phyloP scores from a whole-genome alignment of 1,284 basidiomycete species.

The Ceratobasidium sp. region DNA sequence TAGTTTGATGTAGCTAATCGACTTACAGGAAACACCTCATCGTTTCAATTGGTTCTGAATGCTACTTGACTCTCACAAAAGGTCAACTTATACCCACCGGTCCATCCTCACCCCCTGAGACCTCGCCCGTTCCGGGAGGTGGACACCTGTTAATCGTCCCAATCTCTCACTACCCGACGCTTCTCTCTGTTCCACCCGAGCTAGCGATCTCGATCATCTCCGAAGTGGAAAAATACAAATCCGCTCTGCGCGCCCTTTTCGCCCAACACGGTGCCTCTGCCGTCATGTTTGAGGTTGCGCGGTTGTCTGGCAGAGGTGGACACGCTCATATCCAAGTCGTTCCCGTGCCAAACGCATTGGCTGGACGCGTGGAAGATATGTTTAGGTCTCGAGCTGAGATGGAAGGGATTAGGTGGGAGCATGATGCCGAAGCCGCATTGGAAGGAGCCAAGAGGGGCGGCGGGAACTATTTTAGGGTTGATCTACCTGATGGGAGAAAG shows the following conservation, averaged over 20 bases:
- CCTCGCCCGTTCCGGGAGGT: conserved; percentile 78
- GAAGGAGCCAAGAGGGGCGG: conserved; percentile 56
- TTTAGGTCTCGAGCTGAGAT: conserved; percentile 73
- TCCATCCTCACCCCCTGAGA: conserved; percentile 53
- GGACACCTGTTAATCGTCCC: conserved; percentile 92
- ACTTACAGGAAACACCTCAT: conserved; percentile 87
- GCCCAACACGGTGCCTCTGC: conserved; percentile 71
- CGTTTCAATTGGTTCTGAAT: conserved; percentile 88
- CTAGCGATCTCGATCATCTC: conserved; percentile 75
- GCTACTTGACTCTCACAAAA: conserved; percentile 91
- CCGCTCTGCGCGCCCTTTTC: conserved; percentile 74
- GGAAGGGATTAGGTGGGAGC: conserved; percentile 68
- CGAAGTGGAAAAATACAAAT: conserved; percentile 84
- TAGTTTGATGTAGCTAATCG: background rate
- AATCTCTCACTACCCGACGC: conserved; percentile 72
- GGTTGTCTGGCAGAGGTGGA: conserved; percentile 83
- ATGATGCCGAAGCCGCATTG: conserved; percentile 69
- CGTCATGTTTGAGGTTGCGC: conserved; percentile 88
- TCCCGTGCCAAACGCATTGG: conserved; percentile 73
- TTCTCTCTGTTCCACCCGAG: conserved; percentile 74
- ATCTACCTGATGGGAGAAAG: conserved; percentile 84
- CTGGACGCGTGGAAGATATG: conserved; percentile 68
- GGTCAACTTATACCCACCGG: conserved; percentile 89
- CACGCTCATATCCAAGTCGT: conserved; percentile 92
- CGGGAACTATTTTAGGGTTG: conserved; percentile 87